Base-by-base conservation (phyloP, 1,284 basidiomycete species). In the Neolentinus lepideus region DNA sequence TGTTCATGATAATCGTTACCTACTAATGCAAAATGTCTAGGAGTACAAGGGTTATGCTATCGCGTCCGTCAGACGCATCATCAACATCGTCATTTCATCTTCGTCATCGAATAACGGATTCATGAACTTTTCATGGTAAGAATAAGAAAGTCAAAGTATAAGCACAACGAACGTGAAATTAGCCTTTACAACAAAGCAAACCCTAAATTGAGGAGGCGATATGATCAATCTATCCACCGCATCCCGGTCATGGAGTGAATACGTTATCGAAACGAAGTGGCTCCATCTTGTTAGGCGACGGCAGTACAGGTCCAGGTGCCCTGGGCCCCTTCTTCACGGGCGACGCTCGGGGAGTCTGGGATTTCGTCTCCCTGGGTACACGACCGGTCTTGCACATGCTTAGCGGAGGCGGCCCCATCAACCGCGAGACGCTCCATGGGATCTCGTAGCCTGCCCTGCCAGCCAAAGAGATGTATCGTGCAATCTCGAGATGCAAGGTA, bases 401-500 rank as follows among this genome's bases (percentile, higher is more conserved):
- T 10, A 74, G 57, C 0, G 90, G 90, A 14, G 90, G 90, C 26
- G 79, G 63, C 1, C 88, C 89, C 51, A 92, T 75, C 24, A 90
- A 72, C 43, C 87, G 76, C 22, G 84, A 81, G 35, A 92, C 72
- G 1, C 84, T 81, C 76, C 86, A 92, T 1, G 90, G 90, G 22
- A 92, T 66, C 59, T 90, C 86, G 61, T 80, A 87, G 24, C 81
- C 79, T n/a, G 88, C 79, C 10, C 77, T 73, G 10, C 67, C 66
- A 1, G 86, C 83, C 58, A 84, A 76, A 0, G 79, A 75, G 59
- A 95, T 77, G 67, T 96, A 97, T 24, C 93, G 82, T 1, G 92
- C 81, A 51, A 98, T 76, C 70, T 97, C 94, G 50, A 97, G 84
- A 67, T 98, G 94, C 2, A 98, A 80, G 1, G 85, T 88, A 0